These are phyloP conservation scores for Vitis hybrid DNA, from an alignment of 177 flowering plant species.

Conservation along the genomic window DNA sequence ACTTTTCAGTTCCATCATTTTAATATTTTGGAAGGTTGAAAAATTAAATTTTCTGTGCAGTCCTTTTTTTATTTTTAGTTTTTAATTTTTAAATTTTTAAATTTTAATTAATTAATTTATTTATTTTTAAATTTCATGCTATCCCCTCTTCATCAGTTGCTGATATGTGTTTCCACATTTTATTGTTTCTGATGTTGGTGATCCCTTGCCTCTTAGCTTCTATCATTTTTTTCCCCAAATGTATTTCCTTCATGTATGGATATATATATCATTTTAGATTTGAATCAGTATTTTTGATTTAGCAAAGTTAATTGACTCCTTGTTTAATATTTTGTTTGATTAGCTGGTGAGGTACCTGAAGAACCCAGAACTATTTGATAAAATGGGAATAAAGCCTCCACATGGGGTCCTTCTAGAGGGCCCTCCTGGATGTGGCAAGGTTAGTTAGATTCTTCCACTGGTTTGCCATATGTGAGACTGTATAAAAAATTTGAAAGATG, in stretches of 20 bases:
- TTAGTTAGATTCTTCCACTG: slow-evolving; percentile 22
- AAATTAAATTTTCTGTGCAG: too few species aligned
- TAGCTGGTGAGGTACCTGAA: slow-evolving; percentile 94
- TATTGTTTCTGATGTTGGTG: not conserved
- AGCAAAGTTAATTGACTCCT: not conserved
- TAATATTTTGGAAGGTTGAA: too few species aligned
- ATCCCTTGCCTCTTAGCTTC: too few species aligned
- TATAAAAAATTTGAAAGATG: not conserved
- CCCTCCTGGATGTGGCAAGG: slow-evolving; percentile 99
- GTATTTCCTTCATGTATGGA: not conserved
- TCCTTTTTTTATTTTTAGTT: too few species aligned
- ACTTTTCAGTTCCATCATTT: too few species aligned
- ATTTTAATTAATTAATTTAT: too few species aligned
- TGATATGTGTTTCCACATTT: not conserved
- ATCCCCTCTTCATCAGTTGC: not conserved
- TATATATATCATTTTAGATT: slow-evolving; percentile 1
- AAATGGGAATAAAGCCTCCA: slow-evolving; percentile 93
- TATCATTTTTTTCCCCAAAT: not conserved
- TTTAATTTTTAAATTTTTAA: too few species aligned
- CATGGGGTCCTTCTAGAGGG: slow-evolving; percentile 98
- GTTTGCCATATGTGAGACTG: not conserved
- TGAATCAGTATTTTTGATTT: not conserved
- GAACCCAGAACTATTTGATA: slow-evolving; percentile 95
- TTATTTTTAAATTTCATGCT: not conserved
- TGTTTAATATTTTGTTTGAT: slow-evolving; percentile 7